Evolutionary conservation across 2,329 filamentous ascomycete species (phyloP).

Genomic region (Coniochaeta prunicola): DNA sequence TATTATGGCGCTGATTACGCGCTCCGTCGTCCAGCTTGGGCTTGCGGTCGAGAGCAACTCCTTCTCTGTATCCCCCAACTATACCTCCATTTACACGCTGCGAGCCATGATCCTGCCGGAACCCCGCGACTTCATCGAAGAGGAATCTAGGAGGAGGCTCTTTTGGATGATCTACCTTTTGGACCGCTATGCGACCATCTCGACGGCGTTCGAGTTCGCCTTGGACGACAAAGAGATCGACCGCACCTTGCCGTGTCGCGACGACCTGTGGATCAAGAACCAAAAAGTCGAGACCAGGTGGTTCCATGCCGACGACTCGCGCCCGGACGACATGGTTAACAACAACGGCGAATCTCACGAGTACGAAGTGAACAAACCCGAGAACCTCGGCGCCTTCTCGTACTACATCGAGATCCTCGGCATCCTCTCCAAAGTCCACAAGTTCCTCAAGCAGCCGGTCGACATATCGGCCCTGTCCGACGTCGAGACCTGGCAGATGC

Average conservation of each 20-base stretch:
- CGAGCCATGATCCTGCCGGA: conserved; percentile 80
- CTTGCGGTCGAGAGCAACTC: conserved; percentile 78
- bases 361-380: conserved; percentile 60
- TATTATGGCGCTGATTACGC: conserved; percentile 78
- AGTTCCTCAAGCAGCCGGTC: conserved; percentile 81
- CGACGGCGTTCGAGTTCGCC: conserved; percentile 87
- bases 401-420: conserved; percentile 88
- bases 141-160: conserved; percentile 74
- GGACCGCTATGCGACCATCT: conserved; percentile 83
- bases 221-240: conserved; percentile 87
- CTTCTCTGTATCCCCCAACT: conserved; percentile 67
- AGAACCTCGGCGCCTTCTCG: conserved; percentile 80
- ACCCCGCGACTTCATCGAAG: conserved; percentile 78
- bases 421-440: conserved; percentile 80
- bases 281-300: conserved; percentile 77
- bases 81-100: conserved; percentile 82
- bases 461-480: conserved; percentile 79
- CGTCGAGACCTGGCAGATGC: conserved; percentile 82
- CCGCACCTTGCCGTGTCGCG: conserved; percentile 75
- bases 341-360: conserved; percentile 39
- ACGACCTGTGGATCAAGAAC: conserved; percentile 80
- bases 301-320: conserved; percentile 53
- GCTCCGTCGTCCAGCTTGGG: conserved; percentile 82
- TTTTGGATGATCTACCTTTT: conserved; percentile 95
- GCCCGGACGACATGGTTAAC: conserved; percentile 6